Conservation (phyloP, 495 filamentous ascomycete genomes). For the Hypoxylon fragiforme region DNA sequence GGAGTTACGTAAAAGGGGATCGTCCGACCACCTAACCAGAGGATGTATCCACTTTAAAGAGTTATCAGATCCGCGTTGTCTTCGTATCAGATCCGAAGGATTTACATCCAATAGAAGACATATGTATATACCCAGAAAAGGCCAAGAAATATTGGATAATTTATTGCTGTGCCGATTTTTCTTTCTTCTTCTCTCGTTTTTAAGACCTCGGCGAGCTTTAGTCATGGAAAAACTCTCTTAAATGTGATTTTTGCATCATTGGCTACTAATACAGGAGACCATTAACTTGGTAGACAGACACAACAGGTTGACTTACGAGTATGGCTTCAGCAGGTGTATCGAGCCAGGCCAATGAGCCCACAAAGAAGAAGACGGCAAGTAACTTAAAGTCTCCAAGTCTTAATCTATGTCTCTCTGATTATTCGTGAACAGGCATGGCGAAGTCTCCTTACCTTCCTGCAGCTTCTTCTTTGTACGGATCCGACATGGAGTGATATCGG, state of each 20-base stretch:
- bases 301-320: not conserved
- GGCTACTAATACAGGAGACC: not conserved
- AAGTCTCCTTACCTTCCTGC: constrained; percentile 24
- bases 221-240: not conserved
- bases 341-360: not conserved
- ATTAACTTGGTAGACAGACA: constrained; percentile 2
- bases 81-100: constrained; percentile 20
- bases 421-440: constrained; percentile 2
- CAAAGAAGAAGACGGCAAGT: constrained; percentile 5
- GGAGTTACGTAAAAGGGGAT: constrained; percentile 11
- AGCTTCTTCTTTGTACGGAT: constrained; percentile 33
- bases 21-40: not conserved
- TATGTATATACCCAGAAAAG: constrained; percentile 1
- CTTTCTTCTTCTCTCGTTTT: not conserved
- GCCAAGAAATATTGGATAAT: constrained; percentile 11
- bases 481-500: constrained; percentile 48
- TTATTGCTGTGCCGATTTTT: not conserved
- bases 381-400: too few relatives aligned
- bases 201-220: not conserved
- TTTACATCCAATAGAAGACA: not conserved
- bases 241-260: not conserved
- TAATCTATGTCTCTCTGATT: not conserved
- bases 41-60: constrained; percentile 6
- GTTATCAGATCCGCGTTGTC: constrained; percentile 21
- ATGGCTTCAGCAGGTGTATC: not conserved